A percentile compares a stretch with the other conserved stretches of the same genome.
phyloP scores from a whole-genome alignment of 192 early-diverging fungal species.

The Entophlyctis luteolus region DNA sequence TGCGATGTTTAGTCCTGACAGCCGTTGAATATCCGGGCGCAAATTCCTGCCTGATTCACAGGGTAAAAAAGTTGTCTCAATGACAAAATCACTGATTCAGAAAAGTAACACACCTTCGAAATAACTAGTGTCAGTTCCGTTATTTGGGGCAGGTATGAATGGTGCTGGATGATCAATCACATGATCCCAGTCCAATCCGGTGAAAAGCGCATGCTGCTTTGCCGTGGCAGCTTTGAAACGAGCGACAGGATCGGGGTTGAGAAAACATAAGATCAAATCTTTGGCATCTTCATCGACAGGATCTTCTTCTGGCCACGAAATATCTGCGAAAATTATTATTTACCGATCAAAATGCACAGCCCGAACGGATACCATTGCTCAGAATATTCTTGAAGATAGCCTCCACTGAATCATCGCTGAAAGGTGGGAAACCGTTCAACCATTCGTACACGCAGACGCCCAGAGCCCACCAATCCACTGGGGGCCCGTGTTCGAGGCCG shows the following conservation, averaged over 20 bases:
- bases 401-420: conserved; percentile 81
- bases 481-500: conserved; percentile 75
- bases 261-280: conserved; percentile 69
- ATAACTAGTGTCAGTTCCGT: conserved; percentile 85
- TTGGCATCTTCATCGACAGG: conserved; percentile 57
- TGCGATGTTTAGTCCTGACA: conserved; percentile 60
- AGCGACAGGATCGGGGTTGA: conserved; percentile 68
- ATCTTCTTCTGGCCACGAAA: conserved; percentile 62
- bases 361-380: conserved; percentile 55
- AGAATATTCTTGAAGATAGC: conserved; percentile 87
- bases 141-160: conserved; percentile 77
- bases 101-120: conserved; percentile 63
- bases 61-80: background rate
- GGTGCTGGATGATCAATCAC: conserved; percentile 74
- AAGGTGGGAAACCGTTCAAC: conserved; percentile 83
- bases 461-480: conserved; percentile 95
- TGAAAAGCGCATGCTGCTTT: conserved; percentile 70
- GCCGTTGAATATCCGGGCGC: conserved; percentile 72
- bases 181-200: conserved; percentile 70
- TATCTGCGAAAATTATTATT: no score
- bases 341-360: no score
- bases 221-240: conserved; percentile 64
- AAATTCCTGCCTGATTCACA: conserved; percentile 58
- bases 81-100: background rate
- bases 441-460: conserved; percentile 91